Percentiles rank a stretch among this genome's conserved stretches.
Evolutionary conservation across 805 yeast species (phyloP).

Genomic region (Yarrowia sp.): DNA sequence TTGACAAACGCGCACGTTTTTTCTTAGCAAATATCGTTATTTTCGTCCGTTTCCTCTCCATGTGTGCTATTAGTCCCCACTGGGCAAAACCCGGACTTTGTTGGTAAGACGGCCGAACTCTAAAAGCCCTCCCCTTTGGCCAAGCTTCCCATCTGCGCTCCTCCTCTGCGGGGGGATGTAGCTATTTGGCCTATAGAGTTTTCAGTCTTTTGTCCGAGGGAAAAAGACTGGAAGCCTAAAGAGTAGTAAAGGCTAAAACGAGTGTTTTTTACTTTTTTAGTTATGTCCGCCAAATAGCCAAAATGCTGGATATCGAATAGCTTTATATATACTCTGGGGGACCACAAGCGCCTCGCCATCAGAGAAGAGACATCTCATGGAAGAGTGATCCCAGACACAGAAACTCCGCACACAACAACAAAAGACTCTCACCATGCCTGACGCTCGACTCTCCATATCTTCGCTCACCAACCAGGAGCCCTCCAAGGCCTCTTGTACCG

Average conservation of each 20-base stretch:
- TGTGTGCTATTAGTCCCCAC: background rate
- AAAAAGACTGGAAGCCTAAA: slow-evolving; percentile 16
- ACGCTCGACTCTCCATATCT: slow-evolving; percentile 23
- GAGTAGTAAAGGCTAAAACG: background rate
- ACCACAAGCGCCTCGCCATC: slow-evolving; percentile 14
- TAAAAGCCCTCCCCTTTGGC: background rate
- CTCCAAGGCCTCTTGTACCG: background rate
- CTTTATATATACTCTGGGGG: slow-evolving; percentile 21
- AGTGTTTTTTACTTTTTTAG: slow-evolving; percentile 5
- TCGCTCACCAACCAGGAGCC: slow-evolving; percentile 25
- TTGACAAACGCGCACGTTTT: background rate
- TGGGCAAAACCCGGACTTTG: slow-evolving; percentile 17
- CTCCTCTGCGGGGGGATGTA: slow-evolving; percentile 24
- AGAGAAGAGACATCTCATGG: slow-evolving; percentile 20
- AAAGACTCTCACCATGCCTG: slow-evolving; percentile 15
- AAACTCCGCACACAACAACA: background rate
- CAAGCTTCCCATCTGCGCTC: slow-evolving; percentile 23
- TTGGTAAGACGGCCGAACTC: slow-evolving; percentile 1
- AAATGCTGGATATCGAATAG: slow-evolving; percentile 20
- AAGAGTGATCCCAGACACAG: slow-evolving; percentile 1
- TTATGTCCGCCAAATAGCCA: slow-evolving; percentile 20
- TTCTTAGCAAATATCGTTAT: background rate
- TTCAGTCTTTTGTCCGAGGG: slow-evolving; percentile 19
- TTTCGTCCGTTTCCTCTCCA: background rate
- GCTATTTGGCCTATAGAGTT: background rate